Evolutionary conservation across 768 basidiomycete species (phyloP), one percentile per base, ranked within the genome.

Genomic region (Podaxis mareebaensis): DNA sequence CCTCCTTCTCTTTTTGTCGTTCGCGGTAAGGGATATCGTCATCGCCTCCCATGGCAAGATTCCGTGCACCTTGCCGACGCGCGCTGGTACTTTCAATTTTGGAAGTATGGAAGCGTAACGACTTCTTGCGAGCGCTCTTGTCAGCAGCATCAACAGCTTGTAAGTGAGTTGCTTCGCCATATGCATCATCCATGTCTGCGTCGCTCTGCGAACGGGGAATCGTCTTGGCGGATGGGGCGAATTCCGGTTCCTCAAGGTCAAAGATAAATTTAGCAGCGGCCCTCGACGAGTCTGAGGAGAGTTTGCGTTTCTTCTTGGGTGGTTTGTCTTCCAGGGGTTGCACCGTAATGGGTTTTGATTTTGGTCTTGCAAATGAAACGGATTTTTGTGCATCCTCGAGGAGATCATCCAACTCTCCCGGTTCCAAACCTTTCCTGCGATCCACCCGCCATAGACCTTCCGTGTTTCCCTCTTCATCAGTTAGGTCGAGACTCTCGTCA

Each of bases 11-110:
- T 72, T 84, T 88, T 76, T 81, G 82, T 54, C 89, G 79, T 70
- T 93, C 91, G 49, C 87, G 83, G 70, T 96, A 93, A 17, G 97
- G 97, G 53, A 99, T 81, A 71, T 99, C 97, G 69, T 98, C 96
- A 72, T 99, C 97, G 17, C 97, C 97, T 33, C 92, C 91, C 58
- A 87, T 73, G 4, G 90, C 86, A 26, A 82, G 83, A 65, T 78
- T 82, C 62, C 92, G 81, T 5, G 93, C 94, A 30, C 85, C 86
- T 61, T 87, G 85, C 59, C 96, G 83, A 64, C 91, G 81, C 11
- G 89, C 86, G 58, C 87, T 84, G 5, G 93, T 85, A 62, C 88
- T 88, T 71, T 93, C 93, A 69, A 99, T 96, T 72, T 90, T 92
- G 59, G 92, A 85, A 4, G 94, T 95, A 75, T 99, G 93, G 86